Evolutionary conservation across 1,139 yeast genomes (phyloP).

Genomic region (Kurtzmaniella quercitrusa): DNA sequence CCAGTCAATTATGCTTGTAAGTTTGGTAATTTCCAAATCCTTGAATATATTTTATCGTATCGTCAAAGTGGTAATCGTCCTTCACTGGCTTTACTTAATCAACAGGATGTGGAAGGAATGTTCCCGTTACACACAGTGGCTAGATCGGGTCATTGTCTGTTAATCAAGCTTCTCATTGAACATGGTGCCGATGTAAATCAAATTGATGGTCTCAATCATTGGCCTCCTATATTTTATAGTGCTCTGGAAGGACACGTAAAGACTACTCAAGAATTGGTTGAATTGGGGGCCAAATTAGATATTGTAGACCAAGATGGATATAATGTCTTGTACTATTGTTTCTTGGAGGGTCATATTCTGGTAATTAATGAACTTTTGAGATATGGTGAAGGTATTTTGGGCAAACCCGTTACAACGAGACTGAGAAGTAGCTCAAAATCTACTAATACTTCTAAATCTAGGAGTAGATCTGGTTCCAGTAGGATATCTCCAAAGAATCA

Average conservation of each 20-base stretch:
- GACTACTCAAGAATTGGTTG: slow-evolving; percentile 67
- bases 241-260: slow-evolving; percentile 78
- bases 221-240: slow-evolving; percentile 93
- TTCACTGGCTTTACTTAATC: slow-evolving; percentile 30
- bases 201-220: slow-evolving; percentile 78
- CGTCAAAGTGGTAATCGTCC: slow-evolving; percentile 15
- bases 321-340: slow-evolving; percentile 83
- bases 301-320: slow-evolving; percentile 80
- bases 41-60: slow-evolving; percentile 48
- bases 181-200: slow-evolving; percentile 79
- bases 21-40: slow-evolving; percentile 70
- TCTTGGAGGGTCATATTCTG: slow-evolving; percentile 86
- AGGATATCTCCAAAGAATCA: neutral
- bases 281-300: slow-evolving; percentile 67
- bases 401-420: slow-evolving; percentile 12
- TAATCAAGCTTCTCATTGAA: slow-evolving; percentile 63
- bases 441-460: slow-evolving; percentile 1
- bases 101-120: slow-evolving; percentile 82
- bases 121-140: slow-evolving; percentile 87
- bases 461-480: slow-evolving; percentile 1
- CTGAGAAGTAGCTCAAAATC: neutral
- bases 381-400: slow-evolving; percentile 20
- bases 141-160: slow-evolving; percentile 69
- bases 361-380: slow-evolving; percentile 64
- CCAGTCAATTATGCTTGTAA: slow-evolving; percentile 91